phyloP scores from a whole-genome alignment of 306 rosid genomes.

The barrel medic (Medicago truncatula) region MtrunA17r5.0-ANR NC_053049.1:40687001-40687500 shows the following conservation, averaged over 20 bases:
- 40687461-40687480: constrained; percentile 88
- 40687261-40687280: constrained; percentile 94
- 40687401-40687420: constrained; percentile 95
- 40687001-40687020: constrained; percentile 93
- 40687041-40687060: constrained; percentile 68
- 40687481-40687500: constrained; percentile 75
- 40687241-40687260: constrained; percentile 88
- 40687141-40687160: constrained; percentile 73
- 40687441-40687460: constrained; percentile 76
- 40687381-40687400: constrained; percentile 90
- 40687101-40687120: constrained; percentile 91
- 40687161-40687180: constrained; percentile 70
- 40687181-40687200: constrained; percentile 84
- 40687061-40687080: constrained; percentile 75
- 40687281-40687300: constrained; percentile 89
- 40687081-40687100: constrained; percentile 90
- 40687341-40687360: constrained; percentile 84
- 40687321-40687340: constrained; percentile 88
- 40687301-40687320: constrained; percentile 95
- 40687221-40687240: constrained; percentile 98
- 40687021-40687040: constrained; percentile 68
- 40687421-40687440: constrained; percentile 98
- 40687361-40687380: constrained; percentile 95
- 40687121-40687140: constrained; percentile 93
- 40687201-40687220: constrained; percentile 87